These are phyloP conservation scores for Fraxinus ornus DNA, from an alignment of 305 asterid species.

Conservation along the genomic window DNA sequence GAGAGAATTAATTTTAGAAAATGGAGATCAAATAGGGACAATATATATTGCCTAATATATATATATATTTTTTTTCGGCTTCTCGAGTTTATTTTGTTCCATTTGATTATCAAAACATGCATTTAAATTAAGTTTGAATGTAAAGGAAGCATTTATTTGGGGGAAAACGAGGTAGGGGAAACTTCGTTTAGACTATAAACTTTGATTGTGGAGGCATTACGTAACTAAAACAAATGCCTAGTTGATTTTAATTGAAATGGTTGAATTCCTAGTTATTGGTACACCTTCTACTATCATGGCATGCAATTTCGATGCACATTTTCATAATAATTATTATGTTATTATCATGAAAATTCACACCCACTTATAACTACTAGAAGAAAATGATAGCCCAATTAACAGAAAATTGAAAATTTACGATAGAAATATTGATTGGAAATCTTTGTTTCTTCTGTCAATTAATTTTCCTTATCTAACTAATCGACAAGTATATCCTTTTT, in stretches of 20 bases:
- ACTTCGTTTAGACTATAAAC: background rate
- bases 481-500: background rate
- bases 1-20: too few species aligned
- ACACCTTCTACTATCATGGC: background rate
- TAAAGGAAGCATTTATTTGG: background rate
- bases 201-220: background rate
- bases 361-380: slow-evolving; percentile 12
- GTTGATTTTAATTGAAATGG: background rate
- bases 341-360: background rate
- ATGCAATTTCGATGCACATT: background rate
- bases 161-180: background rate
- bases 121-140: background rate
- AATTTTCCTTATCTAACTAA: background rate
- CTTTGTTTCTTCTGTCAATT: background rate
- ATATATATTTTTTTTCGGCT: too few species aligned
- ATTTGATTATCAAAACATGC: background rate
- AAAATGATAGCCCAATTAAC: slow-evolving; percentile 4
- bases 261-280: background rate
- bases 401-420: background rate
- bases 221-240: background rate
- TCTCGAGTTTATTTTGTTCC: background rate
- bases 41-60: background rate
- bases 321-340: background rate
- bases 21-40: background rate
- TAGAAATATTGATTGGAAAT: background rate